phyloP scores from a whole-genome alignment of 78 protist species.

The Diacronema lutheri region DNA sequence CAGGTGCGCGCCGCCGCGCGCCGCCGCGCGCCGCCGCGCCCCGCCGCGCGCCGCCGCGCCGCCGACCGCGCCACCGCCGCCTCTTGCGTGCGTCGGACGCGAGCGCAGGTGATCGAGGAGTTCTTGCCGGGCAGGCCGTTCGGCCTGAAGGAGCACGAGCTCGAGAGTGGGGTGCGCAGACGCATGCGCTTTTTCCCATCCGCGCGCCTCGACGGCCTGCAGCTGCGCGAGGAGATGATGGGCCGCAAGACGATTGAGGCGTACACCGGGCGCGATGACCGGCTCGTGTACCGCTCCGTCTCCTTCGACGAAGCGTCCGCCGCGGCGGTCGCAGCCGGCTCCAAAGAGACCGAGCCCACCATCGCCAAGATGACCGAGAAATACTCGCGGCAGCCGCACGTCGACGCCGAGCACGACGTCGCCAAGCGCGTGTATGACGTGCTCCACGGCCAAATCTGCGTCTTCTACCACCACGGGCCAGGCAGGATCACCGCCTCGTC shows the following conservation, averaged over 20 bases:
- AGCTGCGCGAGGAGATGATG: conserved; percentile 14
- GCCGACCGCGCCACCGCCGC: too few species aligned
- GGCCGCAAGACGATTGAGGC: neutral
- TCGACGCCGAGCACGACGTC: conserved; percentile 30
- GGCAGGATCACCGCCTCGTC: conserved; percentile 16
- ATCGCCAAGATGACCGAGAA: conserved; percentile 16
- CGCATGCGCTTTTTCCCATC: neutral
- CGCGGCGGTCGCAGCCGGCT: neutral
- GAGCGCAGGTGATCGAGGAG: neutral
- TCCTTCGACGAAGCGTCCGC: conserved; percentile 4
- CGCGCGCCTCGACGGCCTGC: conserved; percentile 48
- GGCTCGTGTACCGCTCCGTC: conserved; percentile 23
- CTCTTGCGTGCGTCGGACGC: too few species aligned
- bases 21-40: too few species aligned
- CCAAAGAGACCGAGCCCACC: neutral
- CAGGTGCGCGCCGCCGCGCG: too few species aligned
- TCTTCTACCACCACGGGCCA: conserved; percentile 28
- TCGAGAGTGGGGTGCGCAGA: too few species aligned
- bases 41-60: too few species aligned
- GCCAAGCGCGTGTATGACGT: conserved; percentile 38
- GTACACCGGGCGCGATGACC: neutral
- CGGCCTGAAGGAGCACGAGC: neutral
- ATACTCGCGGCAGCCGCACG: neutral
- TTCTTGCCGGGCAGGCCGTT: neutral
- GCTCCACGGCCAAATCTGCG: neutral